Conservation (phyloP, 1,284 basidiomycete genomes). For the Polyporus tsugae region DNA sequence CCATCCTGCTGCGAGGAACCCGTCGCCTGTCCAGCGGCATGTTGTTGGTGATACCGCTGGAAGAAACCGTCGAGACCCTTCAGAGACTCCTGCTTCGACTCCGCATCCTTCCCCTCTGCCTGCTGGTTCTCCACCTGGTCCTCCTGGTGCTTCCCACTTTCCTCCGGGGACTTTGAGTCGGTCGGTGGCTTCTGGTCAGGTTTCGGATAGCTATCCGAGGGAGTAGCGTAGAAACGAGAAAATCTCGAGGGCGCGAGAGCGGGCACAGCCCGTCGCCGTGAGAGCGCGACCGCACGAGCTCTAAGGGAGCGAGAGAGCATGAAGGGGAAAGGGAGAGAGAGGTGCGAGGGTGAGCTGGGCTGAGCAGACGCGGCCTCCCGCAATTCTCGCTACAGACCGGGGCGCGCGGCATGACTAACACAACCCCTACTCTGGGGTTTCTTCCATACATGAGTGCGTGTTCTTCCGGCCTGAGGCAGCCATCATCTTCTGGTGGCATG, state of each 20-base stretch:
- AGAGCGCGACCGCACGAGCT: conserved; percentile 48
- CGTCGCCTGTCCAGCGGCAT: conserved; percentile 43
- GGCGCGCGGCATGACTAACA: conserved; percentile 37
- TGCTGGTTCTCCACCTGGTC: conserved; percentile 39
- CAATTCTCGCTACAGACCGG: conserved; percentile 16
- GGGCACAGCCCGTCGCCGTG: conserved; percentile 44
- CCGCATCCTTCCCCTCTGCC: conserved; percentile 51
- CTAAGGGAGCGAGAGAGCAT: conserved; percentile 52
- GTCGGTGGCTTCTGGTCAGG: conserved; percentile 40
- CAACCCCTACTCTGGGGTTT: conserved; percentile 34
- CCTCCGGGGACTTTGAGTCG: conserved; percentile 41
- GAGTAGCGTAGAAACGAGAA: conserved; percentile 52
- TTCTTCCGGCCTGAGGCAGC: background rate
- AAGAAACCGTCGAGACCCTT: conserved; percentile 83
- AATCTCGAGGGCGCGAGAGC: conserved; percentile 43
- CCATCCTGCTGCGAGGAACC: conserved; percentile 14
- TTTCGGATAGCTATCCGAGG: conserved; percentile 45
- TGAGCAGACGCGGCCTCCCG: conserved; percentile 13
- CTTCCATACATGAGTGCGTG: conserved; percentile 10
- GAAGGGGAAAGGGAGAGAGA: conserved; percentile 27
- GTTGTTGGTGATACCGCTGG: conserved; percentile 71
- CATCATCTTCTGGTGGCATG: background rate
- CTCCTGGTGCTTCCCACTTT: conserved; percentile 38
- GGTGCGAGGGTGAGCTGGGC: conserved; percentile 25
- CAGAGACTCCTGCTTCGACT: conserved; percentile 45